These are phyloP conservation scores for Neurospora sp. DNA, from an alignment of 2,329 filamentous ascomycete species.

Conservation along the genomic window DNA sequence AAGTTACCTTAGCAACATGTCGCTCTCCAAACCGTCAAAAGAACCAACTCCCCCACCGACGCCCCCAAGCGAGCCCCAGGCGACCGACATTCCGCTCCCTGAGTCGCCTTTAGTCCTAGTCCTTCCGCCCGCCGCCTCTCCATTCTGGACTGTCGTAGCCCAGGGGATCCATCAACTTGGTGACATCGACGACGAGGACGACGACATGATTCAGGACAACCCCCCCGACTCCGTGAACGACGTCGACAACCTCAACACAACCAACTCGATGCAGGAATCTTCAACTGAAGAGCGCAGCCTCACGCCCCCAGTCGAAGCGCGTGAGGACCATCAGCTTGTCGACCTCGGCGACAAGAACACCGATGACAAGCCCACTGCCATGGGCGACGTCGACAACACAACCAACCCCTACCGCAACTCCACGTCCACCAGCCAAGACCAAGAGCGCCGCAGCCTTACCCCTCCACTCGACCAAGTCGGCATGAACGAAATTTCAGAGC, in stretches of 20 bases:
- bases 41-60: not conserved
- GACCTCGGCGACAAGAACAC: accelerated
- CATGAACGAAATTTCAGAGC: not conserved
- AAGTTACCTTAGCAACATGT: not conserved
- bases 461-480: not conserved
- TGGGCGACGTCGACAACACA: not conserved
- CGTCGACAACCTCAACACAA: not conserved
- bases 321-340: not conserved
- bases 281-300: not conserved
- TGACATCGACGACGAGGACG: not conserved
- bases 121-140: not conserved
- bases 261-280: not conserved
- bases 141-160: not conserved
- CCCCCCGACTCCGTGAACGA: not conserved
- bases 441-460: not conserved
- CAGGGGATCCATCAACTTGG: not conserved
- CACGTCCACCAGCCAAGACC: not conserved
- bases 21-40: not conserved
- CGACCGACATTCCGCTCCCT: not conserved
- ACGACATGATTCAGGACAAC: not conserved
- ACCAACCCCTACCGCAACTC: not conserved
- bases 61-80: not conserved
- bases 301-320: accelerated
- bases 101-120: not conserved
- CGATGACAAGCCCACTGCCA: accelerated